Evolutionary conservation across 2,329 filamentous ascomycete genomes (phyloP).

Genomic region (Zymoseptoria pseudotritici): DNA sequence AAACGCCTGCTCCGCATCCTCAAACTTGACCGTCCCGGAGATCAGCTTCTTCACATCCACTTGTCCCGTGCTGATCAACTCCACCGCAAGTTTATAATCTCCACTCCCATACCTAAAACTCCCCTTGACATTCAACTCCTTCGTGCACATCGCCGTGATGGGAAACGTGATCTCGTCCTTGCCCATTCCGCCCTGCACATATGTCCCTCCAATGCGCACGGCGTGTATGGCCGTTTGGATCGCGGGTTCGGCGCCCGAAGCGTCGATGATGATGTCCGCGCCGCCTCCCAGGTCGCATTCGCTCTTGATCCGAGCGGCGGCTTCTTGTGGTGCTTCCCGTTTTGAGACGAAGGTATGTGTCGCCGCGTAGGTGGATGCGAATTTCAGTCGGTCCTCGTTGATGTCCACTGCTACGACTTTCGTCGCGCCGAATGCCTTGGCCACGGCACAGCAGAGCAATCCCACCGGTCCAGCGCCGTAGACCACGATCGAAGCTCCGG

Average conservation of each 20-base stretch:
- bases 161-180: conserved; percentile 81
- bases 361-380: conserved; percentile 65
- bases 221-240: conserved; percentile 44
- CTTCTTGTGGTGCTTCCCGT: conserved; percentile 46
- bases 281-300: conserved; percentile 43
- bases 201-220: conserved; percentile 43
- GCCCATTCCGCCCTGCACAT: conserved; percentile 76
- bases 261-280: conserved; percentile 44
- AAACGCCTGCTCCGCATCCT: conserved; percentile 79
- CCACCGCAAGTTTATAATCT: conserved; percentile 78
- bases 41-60: conserved; percentile 73
- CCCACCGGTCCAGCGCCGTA: conserved; percentile 58
- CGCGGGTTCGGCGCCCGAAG: conserved; percentile 41
- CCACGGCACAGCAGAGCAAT: conserved; percentile 78
- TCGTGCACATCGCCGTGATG: conserved; percentile 80
- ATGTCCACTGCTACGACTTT: conserved; percentile 87
- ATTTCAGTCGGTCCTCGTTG: conserved; percentile 67
- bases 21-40: conserved; percentile 68
- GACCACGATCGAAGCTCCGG: conserved; percentile 40
- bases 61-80: conserved; percentile 64
- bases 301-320: conserved; percentile 14
- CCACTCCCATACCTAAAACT: conserved; percentile 85
- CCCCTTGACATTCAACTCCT: conserved; percentile 80
- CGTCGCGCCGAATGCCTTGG: conserved; percentile 73
- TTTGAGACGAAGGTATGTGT: conserved; percentile 63